These are phyloP conservation scores for Malus hybrid DNA, from an alignment of 331 rosid species.

Conservation along the genomic window DNA sequence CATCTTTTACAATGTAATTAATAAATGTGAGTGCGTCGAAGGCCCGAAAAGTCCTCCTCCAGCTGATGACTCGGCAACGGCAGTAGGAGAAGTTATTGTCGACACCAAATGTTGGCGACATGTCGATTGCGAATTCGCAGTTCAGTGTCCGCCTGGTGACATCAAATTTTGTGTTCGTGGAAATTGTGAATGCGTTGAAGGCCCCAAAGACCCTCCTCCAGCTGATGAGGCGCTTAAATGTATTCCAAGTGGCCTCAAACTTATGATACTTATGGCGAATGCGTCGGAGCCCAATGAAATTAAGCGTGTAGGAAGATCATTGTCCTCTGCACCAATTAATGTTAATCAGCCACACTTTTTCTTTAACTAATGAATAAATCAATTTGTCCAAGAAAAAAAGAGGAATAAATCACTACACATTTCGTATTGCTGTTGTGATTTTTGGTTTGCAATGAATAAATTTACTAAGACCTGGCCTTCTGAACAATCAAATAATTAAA, in stretches of 20 bases:
- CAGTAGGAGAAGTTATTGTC: not conserved
- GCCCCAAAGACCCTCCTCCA: not conserved
- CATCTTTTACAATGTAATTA: too few relatives aligned
- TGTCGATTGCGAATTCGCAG: not conserved
- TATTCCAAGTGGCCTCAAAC: not conserved
- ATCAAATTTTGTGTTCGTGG: not conserved
- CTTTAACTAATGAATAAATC: too few relatives aligned
- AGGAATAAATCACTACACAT: too few relatives aligned
- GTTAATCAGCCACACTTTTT: too few relatives aligned
- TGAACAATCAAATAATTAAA: too few relatives aligned
- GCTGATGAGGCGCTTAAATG: not conserved
- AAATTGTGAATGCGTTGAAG: not conserved
- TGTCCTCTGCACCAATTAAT: too few relatives aligned
- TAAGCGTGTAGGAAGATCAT: not conserved
- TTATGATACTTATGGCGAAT: not conserved
- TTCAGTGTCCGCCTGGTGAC: not conserved
- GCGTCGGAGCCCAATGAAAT: not conserved
- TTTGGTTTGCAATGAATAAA: too few relatives aligned
- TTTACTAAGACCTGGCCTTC: too few relatives aligned
- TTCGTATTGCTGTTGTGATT: too few relatives aligned
- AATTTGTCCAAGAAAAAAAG: too few relatives aligned
- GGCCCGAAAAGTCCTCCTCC: not conserved
- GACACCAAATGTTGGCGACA: not conserved
- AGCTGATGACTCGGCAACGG: not conserved
- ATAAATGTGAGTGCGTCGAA: too few relatives aligned